Percentiles rank a stretch among this genome's conserved stretches.
These are phyloP conservation scores for Kalanchoe fedtschenkoi DNA, from an alignment of 164 flowering plant species.

Conservation along the genomic window DNA sequence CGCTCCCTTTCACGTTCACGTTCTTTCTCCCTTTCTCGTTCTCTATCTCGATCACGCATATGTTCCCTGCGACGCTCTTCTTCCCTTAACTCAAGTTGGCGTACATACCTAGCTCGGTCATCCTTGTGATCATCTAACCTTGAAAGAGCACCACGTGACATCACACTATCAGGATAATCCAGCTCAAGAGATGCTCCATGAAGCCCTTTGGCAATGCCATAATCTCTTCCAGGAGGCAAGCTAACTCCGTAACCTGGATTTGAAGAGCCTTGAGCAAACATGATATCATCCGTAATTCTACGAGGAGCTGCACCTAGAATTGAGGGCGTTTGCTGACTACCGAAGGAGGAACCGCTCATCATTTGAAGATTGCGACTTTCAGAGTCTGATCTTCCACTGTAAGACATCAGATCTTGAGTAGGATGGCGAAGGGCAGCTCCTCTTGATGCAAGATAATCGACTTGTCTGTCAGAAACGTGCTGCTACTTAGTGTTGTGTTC, in stretches of 20 bases:
- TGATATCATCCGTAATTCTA: constrained; percentile 56
- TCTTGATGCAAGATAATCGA: constrained; percentile 86
- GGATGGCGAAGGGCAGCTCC: constrained; percentile 53
- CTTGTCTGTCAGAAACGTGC: constrained; percentile 94
- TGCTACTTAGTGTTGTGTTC: constrained; percentile 58
- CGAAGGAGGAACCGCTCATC: constrained; percentile 46
- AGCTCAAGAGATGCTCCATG: constrained; percentile 50
- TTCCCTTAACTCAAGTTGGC: constrained; percentile 69
- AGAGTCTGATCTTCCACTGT: constrained; percentile 66
- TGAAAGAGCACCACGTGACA: constrained; percentile 42
- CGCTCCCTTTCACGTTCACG: constrained; percentile 30
- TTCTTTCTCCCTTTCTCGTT: constrained; percentile 52
- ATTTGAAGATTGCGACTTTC: constrained; percentile 56
- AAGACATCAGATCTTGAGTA: constrained; percentile 56
- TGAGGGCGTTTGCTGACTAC: constrained; percentile 59
- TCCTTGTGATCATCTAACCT: constrained; percentile 64
- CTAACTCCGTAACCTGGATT: constrained; percentile 91
- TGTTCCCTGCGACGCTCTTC: constrained; percentile 76
- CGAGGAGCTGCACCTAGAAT: constrained; percentile 80
- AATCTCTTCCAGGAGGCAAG: constrained; percentile 97
- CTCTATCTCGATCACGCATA: constrained; percentile 58
- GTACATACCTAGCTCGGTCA: constrained; percentile 47
- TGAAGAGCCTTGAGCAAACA: constrained; percentile 55
- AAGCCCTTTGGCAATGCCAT: constrained; percentile 69
- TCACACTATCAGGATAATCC: constrained; percentile 43